Conservation (phyloP, 2,329 filamentous ascomycete species). For the Clathrospora elynae region DNA sequence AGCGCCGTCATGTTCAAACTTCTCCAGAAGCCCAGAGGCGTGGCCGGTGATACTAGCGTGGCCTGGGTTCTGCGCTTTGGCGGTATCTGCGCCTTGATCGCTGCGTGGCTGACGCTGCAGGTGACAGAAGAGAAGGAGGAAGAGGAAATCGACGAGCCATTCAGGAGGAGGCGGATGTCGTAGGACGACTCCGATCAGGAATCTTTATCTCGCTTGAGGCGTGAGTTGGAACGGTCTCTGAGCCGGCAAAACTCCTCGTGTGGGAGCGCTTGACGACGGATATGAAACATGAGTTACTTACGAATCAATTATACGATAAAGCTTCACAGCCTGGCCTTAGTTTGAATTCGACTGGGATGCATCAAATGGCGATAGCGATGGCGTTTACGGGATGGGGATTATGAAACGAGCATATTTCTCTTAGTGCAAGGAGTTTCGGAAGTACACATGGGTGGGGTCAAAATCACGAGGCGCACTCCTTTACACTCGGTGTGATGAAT, state of each 20-base stretch:
- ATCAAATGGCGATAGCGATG: slow-evolving; percentile 6
- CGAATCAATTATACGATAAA: slow-evolving; percentile 1
- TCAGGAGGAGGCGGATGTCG: slow-evolving; percentile 31
- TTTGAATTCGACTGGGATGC: slow-evolving; percentile 9
- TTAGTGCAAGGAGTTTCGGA: slow-evolving; percentile 10
- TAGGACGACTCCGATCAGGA: slow-evolving; percentile 24
- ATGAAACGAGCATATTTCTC: slow-evolving; percentile 2
- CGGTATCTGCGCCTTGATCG: slow-evolving; percentile 75
- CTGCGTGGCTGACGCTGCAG: slow-evolving; percentile 72
- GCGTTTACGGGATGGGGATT: slow-evolving; percentile 3
- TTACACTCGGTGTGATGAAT: no score
- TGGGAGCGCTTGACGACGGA: neutral
- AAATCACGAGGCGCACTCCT: slow-evolving; percentile 1
- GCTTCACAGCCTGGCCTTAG: neutral
- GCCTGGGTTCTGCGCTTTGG: slow-evolving; percentile 85
- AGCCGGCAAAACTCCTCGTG: slow-evolving; percentile 5
- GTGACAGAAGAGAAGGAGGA: slow-evolving; percentile 65
- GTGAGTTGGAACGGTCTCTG: slow-evolving; percentile 18
- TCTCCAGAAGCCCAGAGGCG: slow-evolving; percentile 84
- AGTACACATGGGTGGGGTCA: slow-evolving; percentile 7
- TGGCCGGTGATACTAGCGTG: slow-evolving; percentile 83
- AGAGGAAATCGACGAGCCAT: slow-evolving; percentile 27
- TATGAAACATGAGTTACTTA: neutral
- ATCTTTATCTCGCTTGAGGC: slow-evolving; percentile 13
- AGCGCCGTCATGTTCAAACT: slow-evolving; percentile 83